Evolutionary conservation across 2,329 filamentous ascomycete genomes (phyloP).

Genomic region (Penicillium sp.): DNA sequence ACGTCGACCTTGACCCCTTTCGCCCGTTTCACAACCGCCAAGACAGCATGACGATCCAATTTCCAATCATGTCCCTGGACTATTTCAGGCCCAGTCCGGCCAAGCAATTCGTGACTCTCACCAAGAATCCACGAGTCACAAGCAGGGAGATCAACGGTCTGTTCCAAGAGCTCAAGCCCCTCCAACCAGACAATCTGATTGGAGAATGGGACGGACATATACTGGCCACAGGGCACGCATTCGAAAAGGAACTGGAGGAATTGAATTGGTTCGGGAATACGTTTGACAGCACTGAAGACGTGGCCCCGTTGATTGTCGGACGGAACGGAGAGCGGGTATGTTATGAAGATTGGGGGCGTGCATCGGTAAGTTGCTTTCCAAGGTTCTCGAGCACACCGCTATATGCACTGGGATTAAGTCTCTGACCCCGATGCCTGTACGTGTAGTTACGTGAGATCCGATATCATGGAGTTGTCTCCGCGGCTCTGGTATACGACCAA

Average conservation of each 20-base stretch:
- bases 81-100: conserved; percentile 13
- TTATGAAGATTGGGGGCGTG: conserved; percentile 17
- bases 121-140: conserved; percentile 3
- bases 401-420: neutral
- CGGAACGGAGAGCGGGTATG: conserved; percentile 11
- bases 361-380: conserved; percentile 11
- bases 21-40: neutral
- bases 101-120: conserved; percentile 12
- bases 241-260: conserved; percentile 20
- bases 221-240: conserved; percentile 29
- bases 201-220: conserved; percentile 33
- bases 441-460: conserved; percentile 15
- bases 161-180: conserved; percentile 20
- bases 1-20: neutral
- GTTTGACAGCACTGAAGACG: conserved; percentile 32
- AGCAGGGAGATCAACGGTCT: conserved; percentile 3
- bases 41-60: conserved; percentile 12
- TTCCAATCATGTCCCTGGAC: conserved; percentile 13
- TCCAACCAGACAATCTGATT: conserved; percentile 26
- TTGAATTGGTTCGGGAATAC: conserved; percentile 36
- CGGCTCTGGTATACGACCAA: conserved; percentile 17
- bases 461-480: conserved; percentile 15
- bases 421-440: neutral
- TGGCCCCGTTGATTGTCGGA: conserved; percentile 32
- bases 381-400: neutral